Conservation (phyloP, 108 stramenopile genomes). For the Skeletonema menzelii region DNA sequence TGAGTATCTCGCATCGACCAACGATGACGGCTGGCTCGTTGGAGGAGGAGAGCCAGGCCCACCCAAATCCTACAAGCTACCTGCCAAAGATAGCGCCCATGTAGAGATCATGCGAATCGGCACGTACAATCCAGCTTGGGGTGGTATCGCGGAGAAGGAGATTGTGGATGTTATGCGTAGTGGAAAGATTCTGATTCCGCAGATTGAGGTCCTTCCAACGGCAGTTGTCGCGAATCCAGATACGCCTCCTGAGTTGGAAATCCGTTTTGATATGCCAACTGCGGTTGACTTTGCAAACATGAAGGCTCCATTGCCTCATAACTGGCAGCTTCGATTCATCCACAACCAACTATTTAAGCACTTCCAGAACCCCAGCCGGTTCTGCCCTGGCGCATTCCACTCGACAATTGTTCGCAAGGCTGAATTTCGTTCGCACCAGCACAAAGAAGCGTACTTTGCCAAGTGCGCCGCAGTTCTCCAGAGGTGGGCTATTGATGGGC, state of each 20-base stretch:
- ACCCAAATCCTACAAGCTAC: conserved; percentile 76
- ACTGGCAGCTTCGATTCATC: conserved; percentile 86
- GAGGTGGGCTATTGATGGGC: conserved; percentile 65
- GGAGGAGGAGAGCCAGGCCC: conserved; percentile 89
- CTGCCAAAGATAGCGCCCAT: conserved; percentile 83
- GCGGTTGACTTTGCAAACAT: conserved; percentile 57
- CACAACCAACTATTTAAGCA: conserved; percentile 87
- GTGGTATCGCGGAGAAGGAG: conserved; percentile 68
- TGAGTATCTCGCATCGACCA: conserved; percentile 70
- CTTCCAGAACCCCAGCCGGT: conserved; percentile 72
- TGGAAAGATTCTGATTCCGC: conserved; percentile 82
- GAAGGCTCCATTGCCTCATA: conserved; percentile 57
- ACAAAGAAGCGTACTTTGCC: conserved; percentile 51
- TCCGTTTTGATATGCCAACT: conserved; percentile 83
- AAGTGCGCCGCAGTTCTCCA: conserved; percentile 61
- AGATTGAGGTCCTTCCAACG: conserved; percentile 85
- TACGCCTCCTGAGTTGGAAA: conserved; percentile 80
- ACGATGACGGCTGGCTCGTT: conserved; percentile 92
- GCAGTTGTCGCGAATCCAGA: conserved; percentile 84
- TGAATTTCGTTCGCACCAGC: conserved; percentile 72
- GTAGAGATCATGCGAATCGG: conserved; percentile 90
- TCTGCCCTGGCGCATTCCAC: conserved; percentile 87
- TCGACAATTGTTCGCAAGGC: conserved; percentile 88
- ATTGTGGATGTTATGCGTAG: conserved; percentile 63
- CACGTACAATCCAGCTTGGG: conserved; percentile 81